A percentile compares a stretch with the other conserved stretches of the same genome.
These are phyloP conservation scores for Verticillium nubilum DNA, from an alignment of 2,329 filamentous ascomycete species.

Conservation along the genomic window DNA sequence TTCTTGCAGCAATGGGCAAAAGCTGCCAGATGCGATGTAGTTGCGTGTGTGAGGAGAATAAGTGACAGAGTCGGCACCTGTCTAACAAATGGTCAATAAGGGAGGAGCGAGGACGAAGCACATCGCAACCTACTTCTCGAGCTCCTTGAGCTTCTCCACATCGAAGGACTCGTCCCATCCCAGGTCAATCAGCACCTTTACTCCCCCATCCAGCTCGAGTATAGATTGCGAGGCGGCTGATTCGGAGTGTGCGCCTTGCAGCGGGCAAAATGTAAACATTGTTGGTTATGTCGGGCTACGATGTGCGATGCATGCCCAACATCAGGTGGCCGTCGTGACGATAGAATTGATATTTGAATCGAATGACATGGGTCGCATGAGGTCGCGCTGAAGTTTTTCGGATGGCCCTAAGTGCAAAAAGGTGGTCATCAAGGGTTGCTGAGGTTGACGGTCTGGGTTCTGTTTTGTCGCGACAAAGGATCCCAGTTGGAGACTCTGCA, in stretches of 20 bases:
- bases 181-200: conserved; percentile 91
- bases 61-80: conserved; percentile 88
- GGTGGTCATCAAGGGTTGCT: not conserved
- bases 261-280: conserved; percentile 95
- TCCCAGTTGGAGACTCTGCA: not conserved
- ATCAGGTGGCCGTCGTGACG: not conserved
- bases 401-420: not conserved
- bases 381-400: not conserved
- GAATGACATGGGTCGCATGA: not conserved
- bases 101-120: not conserved
- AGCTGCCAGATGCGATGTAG: conserved; percentile 82
- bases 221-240: conserved; percentile 91
- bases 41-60: conserved; percentile 91
- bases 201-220: conserved; percentile 89
- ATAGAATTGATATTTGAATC: not conserved
- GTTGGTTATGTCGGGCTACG: conserved; percentile 15
- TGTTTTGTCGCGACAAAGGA: not conserved
- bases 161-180: conserved; percentile 96
- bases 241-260: conserved; percentile 85
- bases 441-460: not conserved
- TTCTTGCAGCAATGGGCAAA: conserved; percentile 97
- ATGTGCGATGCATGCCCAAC: not conserved
- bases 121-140: conserved; percentile 69
- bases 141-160: conserved; percentile 70
- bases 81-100: conserved; percentile 38